Conservation (phyloP, 1,139 yeast genomes). For the Debaryomyces udenii region DNA sequence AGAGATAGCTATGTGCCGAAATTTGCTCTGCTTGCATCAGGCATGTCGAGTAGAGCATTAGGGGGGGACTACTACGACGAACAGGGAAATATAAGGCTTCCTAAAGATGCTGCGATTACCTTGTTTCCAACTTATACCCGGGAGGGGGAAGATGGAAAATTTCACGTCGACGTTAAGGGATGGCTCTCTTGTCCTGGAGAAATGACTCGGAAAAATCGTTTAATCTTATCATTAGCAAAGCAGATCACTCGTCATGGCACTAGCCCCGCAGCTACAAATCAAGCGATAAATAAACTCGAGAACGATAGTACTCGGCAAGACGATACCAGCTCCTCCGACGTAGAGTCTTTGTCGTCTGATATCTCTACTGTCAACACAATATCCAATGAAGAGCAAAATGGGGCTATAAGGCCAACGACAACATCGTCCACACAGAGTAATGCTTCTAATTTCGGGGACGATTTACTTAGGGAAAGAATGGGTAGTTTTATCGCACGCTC, state of each 20-base stretch:
- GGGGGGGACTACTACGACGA: constrained; percentile 36
- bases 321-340: constrained; percentile 19
- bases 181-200: constrained; percentile 73
- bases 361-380: constrained; percentile 14
- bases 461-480: constrained; percentile 55
- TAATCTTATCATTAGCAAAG: constrained; percentile 69
- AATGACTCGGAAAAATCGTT: constrained; percentile 68
- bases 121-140: constrained; percentile 71
- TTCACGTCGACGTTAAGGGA: constrained; percentile 70
- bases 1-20: constrained; percentile 61
- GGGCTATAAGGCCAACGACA: constrained; percentile 10
- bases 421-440: constrained; percentile 10
- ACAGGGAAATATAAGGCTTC: constrained; percentile 36
- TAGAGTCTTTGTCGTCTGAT: constrained; percentile 22
- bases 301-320: constrained; percentile 36
- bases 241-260: constrained; percentile 58
- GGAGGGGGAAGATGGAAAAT: constrained; percentile 30
- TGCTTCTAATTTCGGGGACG: constrained; percentile 27
- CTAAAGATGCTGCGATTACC: constrained; percentile 41
- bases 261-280: constrained; percentile 21
- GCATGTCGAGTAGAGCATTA: constrained; percentile 44
- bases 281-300: constrained; percentile 35
- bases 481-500: constrained; percentile 63
- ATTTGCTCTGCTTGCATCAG: constrained; percentile 50
- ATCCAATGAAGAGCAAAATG: constrained; percentile 8